A percentile compares a stretch with the other conserved stretches of the same genome.
Evolutionary conservation across 2,329 filamentous ascomycete species (phyloP).

Genomic region (Monilinia aucupariae): DNA sequence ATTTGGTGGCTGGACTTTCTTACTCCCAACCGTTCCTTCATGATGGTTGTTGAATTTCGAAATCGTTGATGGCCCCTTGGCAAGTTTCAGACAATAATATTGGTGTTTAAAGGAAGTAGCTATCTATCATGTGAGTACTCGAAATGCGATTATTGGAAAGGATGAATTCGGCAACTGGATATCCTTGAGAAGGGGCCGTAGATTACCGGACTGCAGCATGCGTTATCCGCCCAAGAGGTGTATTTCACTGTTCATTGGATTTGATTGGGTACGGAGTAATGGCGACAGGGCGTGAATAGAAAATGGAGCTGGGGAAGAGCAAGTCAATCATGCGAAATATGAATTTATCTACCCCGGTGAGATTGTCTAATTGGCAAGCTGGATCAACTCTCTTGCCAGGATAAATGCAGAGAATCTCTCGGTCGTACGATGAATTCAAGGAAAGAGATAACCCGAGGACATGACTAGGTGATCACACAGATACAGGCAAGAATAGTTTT

Average conservation of each 20-base stretch:
- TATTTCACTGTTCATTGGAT: not conserved
- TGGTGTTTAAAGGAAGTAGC: too few relatives aligned
- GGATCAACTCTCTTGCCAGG: not conserved
- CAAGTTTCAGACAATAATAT: not conserved
- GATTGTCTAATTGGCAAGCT: not conserved
- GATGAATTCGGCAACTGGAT: not conserved
- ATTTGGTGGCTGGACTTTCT: not conserved
- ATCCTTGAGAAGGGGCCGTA: not conserved
- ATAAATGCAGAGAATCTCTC: not conserved
- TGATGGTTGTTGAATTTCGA: not conserved
- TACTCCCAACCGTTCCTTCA: slow-evolving; percentile 1
- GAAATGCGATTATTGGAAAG: not conserved
- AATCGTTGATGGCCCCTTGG: not conserved
- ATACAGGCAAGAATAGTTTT: not conserved
- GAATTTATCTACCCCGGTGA: not conserved
- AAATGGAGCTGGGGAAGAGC: not conserved
- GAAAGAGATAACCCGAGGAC: not conserved
- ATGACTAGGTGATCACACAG: not conserved
- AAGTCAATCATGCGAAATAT: not conserved
- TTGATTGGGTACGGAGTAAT: not conserved
- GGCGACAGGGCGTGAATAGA: not conserved
- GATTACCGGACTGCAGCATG: not conserved
- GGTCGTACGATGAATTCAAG: not conserved
- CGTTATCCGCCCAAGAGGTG: not conserved
- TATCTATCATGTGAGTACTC: not conserved